Evolutionary conservation across 148 eudicot genomes (phyloP), one percentile per base, ranked within the genome.

Genomic region (Rhododendron ovatum): DNA sequence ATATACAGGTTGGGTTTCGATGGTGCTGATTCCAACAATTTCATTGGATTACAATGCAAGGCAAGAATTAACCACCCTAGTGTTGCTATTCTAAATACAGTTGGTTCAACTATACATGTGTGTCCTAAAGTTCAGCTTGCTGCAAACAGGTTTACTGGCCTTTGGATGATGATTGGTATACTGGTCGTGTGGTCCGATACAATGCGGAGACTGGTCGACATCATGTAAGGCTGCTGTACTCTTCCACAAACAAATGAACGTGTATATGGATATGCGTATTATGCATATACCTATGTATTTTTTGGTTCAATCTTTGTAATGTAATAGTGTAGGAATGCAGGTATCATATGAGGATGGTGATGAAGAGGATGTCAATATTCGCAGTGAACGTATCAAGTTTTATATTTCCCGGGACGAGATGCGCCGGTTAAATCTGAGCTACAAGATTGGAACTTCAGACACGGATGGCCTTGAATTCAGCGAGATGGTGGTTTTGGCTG

Each of bases 141-240:
- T 74, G 41, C 28, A 55, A 83, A 84, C 93, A 97, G 99, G 96
- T 95, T 57, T 97, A 91, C 88, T 97, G 99, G 99, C 99, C 99
- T 39, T 88, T 97, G 92, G 99, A 97, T 88, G 92, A 89, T 85
- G 95, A 89, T 86, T 97, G 98, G 98, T 97, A 97, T 86, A 59
- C 79, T 59, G 98, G 95, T 53, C 88, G 74, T 18, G 84, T 97
- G 35, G 89, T 80, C 83, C 90, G 91, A 78, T 94, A 92, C 87
- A 86, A 90, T 86, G 86, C 88, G 1, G 91, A 88, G 86, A 90
- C 92, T 57, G 90, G 88, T 12, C 83, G 89, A 69, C 98, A 97
- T 86, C 92, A 89, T 89, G 99, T 95, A 94, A 84, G 91, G 24
- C 78, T 53, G 67, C 82, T 33, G 26, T 15, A 35, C 48, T 53